Evolutionary conservation across 768 basidiomycete genomes (phyloP).

Genomic region (Inosperma sp.): DNA sequence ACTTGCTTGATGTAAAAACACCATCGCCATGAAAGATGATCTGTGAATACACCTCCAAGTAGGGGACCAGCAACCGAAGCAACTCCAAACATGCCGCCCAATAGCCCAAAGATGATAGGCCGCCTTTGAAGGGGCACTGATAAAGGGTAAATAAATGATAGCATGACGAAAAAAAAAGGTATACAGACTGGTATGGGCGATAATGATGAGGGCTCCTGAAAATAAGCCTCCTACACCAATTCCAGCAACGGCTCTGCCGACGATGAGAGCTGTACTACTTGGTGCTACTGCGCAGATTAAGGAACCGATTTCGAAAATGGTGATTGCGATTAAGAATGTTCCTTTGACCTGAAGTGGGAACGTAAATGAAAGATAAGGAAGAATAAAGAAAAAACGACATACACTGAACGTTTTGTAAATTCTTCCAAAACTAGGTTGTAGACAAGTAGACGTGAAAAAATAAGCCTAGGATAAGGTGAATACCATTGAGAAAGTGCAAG

Average conservation of each 20-base stretch:
- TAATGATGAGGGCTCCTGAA: conserved; percentile 17
- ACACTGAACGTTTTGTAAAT: conserved; percentile 7
- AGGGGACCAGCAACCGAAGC: conserved; percentile 30
- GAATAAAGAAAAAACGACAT: conserved; percentile 1
- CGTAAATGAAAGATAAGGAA: conserved; percentile 16
- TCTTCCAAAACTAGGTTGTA: conserved; percentile 7
- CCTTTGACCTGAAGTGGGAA: conserved; percentile 16
- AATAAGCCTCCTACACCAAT: conserved; percentile 21
- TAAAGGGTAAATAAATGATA: background rate
- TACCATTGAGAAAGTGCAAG: conserved; percentile 7
- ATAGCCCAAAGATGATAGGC: conserved; percentile 16
- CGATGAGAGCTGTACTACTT: conserved; percentile 18
- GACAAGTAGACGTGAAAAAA: conserved; percentile 4
- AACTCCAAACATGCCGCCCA: conserved; percentile 34
- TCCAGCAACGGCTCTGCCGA: conserved; percentile 22
- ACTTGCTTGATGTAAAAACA: conserved; percentile 24
- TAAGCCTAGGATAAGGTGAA: background rate
- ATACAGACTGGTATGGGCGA: conserved; percentile 10
- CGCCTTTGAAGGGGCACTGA: conserved; percentile 16
- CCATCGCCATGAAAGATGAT: conserved; percentile 23
- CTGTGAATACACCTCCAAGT: conserved; percentile 33
- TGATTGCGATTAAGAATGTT: conserved; percentile 15
- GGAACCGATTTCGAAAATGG: conserved; percentile 21
- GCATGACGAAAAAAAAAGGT: background rate
- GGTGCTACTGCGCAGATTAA: conserved; percentile 36